These are phyloP conservation scores for Spencermartinsiella europaea DNA, from an alignment of 805 yeast genomes.

Conservation along the genomic window DNA sequence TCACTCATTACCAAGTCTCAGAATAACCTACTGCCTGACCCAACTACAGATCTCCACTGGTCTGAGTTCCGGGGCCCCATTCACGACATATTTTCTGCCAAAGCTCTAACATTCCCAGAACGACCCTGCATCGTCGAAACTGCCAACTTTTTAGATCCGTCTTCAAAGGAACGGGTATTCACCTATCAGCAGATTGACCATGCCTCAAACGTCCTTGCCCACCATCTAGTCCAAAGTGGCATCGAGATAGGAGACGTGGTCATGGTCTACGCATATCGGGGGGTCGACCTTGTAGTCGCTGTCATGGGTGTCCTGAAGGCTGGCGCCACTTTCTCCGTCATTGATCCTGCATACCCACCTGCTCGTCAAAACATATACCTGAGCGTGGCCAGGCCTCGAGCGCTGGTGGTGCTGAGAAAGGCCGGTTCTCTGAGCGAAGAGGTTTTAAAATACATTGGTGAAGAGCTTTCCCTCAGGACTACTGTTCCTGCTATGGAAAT, in stretches of 20 bases:
- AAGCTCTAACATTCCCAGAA: conserved; percentile 80
- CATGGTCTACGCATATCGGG: conserved; percentile 96
- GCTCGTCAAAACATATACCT: conserved; percentile 93
- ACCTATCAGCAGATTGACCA: conserved; percentile 83
- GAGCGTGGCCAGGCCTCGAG: conserved; percentile 89
- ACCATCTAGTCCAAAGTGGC: conserved; percentile 75
- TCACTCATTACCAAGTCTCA: conserved; percentile 69
- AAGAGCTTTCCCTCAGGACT: conserved; percentile 68
- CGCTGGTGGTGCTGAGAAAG: conserved; percentile 80
- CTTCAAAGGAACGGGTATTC: conserved; percentile 60
- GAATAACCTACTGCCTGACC: conserved; percentile 66
- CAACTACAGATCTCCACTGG: conserved; percentile 86
- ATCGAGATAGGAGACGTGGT: conserved; percentile 90
- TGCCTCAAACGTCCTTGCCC: conserved; percentile 90
- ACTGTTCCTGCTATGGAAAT: conserved; percentile 74
- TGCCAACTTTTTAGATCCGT: conserved; percentile 46
- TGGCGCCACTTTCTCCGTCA: conserved; percentile 97
- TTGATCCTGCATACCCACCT: conserved; percentile 98
- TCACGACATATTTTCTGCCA: conserved; percentile 88
- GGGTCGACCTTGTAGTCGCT: conserved; percentile 93
- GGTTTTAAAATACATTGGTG: conserved; percentile 71
- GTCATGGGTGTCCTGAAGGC: conserved; percentile 98
- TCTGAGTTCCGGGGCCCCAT: conserved; percentile 88
- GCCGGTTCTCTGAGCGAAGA: conserved; percentile 78
- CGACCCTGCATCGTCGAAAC: conserved; percentile 93